Evolutionary conservation across 306 rosid species (phyloP), one percentile per base, ranked within the genome.

Genomic region (Hippophae rhamnoides): DNA sequence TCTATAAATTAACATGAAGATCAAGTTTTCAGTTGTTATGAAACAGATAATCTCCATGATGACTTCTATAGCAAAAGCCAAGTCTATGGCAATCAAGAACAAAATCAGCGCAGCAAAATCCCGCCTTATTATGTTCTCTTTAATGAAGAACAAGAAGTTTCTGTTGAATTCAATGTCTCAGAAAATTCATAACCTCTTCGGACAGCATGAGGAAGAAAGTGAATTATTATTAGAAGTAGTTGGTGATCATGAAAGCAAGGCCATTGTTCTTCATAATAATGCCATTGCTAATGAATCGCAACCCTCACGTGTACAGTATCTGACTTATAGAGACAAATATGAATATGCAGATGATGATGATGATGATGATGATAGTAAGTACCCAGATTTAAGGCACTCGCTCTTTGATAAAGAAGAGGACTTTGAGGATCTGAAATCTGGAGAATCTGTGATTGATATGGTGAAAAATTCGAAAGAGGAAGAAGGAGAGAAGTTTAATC

Each of bases 361-460:
- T 18, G 23, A 18, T 18, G 23, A 18, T 18, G 85, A 77, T 0
- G 82, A 79, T 31, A 82, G 64, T 0, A 90, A 83, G 80, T 84
- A 84, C 43, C 96, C 94, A 4, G 97, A 90, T 74, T 78, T 87
- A 25, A 84, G 80, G 9, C 96, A 85, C 76, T 55, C 80, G 1
- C 66, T 87, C 7, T 90, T 87, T 60, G 80, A 85, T 0, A 68
- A 84, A 0, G 23, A 18, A 4, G 85, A 84, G 52, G 87, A 77
- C 43, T 67, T 82, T 50, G 86, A 75, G 14, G 75, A 68, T 13
- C 58, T 38, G 3, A 48, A 54, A 40, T 61, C 60, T 3, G 78
- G 79, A 5, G 85, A 82, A 3, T 90, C 96, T 0, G 86, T 90
- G 74, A 82, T 90, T 45, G 96, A 84, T 44, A 47, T 75, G 78